Evolutionary conservation across 345 rosid genomes (phyloP).

Genomic region (Populus simonii): DNA sequence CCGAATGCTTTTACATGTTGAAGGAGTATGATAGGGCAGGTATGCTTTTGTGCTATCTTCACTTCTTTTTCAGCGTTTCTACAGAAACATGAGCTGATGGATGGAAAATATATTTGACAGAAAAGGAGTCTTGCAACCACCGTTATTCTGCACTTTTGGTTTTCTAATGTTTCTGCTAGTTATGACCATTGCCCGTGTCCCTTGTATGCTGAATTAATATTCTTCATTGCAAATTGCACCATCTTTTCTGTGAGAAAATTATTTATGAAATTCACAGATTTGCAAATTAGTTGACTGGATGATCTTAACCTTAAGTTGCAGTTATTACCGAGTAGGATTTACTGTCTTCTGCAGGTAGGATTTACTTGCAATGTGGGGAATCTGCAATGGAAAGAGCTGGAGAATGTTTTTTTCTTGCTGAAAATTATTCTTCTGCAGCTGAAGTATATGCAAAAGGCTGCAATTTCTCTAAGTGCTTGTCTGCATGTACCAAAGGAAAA

Average conservation of each 20-base stretch:
- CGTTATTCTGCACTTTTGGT: background rate
- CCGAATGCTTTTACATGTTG: constrained; percentile 38
- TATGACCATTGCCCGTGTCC: background rate
- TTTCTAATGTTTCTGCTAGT: background rate
- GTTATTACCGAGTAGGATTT: too few relatives aligned
- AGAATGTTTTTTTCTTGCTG: constrained; percentile 40
- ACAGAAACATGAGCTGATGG: background rate
- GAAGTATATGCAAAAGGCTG: constrained; percentile 37
- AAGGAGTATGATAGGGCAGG: constrained; percentile 47
- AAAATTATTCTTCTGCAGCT: constrained; percentile 32
- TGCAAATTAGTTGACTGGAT: too few relatives aligned
- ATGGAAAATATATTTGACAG: background rate
- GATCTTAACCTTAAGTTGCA: background rate
- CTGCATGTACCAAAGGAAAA: constrained; percentile 34
- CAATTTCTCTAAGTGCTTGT: constrained; percentile 33
- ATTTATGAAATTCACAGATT: too few relatives aligned
- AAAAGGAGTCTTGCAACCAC: background rate
- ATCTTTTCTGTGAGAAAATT: too few relatives aligned
- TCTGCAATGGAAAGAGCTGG: constrained; percentile 39
- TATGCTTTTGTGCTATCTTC: background rate
- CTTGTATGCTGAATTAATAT: background rate
- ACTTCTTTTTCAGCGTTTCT: background rate
- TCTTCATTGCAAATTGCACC: too few relatives aligned
- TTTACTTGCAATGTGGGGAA: constrained; percentile 41
- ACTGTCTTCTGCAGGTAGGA: constrained; percentile 25